Evolutionary conservation across 176 grass and related monocot genomes (phyloP).

Genomic region (Pontederia crassipes): DNA sequence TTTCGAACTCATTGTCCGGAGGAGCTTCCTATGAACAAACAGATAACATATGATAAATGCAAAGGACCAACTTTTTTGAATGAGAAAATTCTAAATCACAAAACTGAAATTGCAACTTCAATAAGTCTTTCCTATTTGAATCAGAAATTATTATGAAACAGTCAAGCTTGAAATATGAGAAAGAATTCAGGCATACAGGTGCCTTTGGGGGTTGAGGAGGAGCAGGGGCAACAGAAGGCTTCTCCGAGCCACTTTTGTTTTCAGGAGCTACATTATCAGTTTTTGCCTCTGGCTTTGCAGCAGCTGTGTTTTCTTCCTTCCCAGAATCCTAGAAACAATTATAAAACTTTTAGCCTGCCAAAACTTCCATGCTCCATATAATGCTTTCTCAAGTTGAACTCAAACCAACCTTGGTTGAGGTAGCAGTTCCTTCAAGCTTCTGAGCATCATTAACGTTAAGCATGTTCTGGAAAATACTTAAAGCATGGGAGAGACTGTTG

Average conservation of each 20-base stretch:
- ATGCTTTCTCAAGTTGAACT: background rate
- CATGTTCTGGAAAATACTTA: conserved; percentile 73
- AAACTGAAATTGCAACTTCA: no score
- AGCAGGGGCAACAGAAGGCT: conserved; percentile 26
- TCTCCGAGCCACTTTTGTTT: conserved; percentile 46
- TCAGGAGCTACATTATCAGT: conserved; percentile 28
- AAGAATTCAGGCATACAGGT: conserved; percentile 28
- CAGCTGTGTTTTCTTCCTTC: conserved; percentile 23
- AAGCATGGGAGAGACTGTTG: conserved; percentile 54
- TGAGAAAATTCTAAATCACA: no score
- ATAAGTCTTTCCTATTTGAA: no score
- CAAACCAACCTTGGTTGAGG: conserved; percentile 32
- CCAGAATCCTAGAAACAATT: conserved; percentile 31
- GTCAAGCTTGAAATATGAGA: background rate
- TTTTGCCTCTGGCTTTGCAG: conserved; percentile 62
- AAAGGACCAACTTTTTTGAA: no score
- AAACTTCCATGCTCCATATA: background rate
- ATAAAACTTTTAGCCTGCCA: background rate
- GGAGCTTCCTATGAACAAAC: conserved; percentile 31
- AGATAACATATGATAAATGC: background rate
- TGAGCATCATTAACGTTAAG: conserved; percentile 34
- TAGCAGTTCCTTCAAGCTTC: conserved; percentile 32
- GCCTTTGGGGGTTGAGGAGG: conserved; percentile 32
- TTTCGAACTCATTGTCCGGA: conserved; percentile 82
- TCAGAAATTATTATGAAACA: background rate